A percentile compares a stretch with the other conserved stretches of the same genome.
These are phyloP conservation scores for Solanum chacoense DNA, from an alignment of 305 asterid species.

Conservation along the genomic window DNA sequence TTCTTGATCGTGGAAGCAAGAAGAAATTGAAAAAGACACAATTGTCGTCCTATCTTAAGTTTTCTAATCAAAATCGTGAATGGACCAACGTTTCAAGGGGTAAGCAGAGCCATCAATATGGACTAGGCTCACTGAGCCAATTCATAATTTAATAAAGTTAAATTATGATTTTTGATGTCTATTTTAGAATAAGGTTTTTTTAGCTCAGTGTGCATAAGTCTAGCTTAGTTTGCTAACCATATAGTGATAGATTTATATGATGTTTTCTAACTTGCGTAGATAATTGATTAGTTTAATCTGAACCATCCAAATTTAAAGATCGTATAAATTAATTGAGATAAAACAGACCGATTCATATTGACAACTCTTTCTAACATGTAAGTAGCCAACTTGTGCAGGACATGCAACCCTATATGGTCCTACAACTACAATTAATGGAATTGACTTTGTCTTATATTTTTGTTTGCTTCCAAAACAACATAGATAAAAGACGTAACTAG, in stretches of 20 bases:
- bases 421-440: background rate
- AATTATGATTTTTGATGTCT: background rate
- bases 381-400: background rate
- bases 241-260: background rate
- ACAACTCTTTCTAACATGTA: background rate
- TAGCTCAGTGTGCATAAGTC: background rate
- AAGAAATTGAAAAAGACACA: background rate
- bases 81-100: background rate
- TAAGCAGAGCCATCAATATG: background rate
- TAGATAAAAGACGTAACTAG: background rate
- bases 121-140: background rate
- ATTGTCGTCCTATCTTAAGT: background rate
- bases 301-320: background rate
- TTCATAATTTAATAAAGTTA: background rate
- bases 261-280: background rate
- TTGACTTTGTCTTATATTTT: background rate
- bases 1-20: background rate
- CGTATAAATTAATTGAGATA: background rate
- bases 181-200: background rate
- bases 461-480: background rate
- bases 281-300: background rate
- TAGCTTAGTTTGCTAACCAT: background rate
- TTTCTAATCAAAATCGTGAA: background rate
- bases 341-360: background rate
- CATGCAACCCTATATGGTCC: background rate